Percentiles rank a stretch among this genome's conserved stretches.
Evolutionary conservation across 306 rosid species (phyloP).

Genomic region (Acacia confusa): DNA sequence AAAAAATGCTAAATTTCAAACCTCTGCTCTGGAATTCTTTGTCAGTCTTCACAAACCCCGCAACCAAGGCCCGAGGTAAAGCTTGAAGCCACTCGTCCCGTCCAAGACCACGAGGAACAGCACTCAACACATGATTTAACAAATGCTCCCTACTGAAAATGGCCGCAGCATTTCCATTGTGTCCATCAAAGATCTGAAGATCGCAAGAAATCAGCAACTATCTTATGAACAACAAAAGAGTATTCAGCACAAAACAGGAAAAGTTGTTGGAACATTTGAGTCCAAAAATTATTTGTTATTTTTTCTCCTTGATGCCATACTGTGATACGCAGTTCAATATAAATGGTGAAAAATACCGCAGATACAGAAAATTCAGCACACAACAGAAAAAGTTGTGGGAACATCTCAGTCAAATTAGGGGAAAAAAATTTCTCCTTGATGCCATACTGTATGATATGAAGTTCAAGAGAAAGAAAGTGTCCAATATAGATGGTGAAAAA

Average conservation of each 20-base stretch:
- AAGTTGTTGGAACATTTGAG: constrained; percentile 13
- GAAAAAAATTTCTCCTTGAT: not conserved
- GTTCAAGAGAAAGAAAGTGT: constrained; percentile 13
- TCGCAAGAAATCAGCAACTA: constrained; percentile 29
- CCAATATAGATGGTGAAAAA: constrained; percentile 12
- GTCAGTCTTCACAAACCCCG: constrained; percentile 97
- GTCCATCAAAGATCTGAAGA: constrained; percentile 93
- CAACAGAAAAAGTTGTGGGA: not conserved
- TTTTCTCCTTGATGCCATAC: not conserved
- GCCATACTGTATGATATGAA: not conserved
- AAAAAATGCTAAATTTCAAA: constrained; percentile 33
- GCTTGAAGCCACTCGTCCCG: constrained; percentile 98
- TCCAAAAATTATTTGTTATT: not conserved
- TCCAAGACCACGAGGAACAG: constrained; percentile 79
- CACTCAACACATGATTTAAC: constrained; percentile 87
- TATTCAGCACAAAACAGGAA: constrained; percentile 22
- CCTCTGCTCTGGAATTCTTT: constrained; percentile 93
- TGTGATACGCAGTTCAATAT: constrained; percentile 3
- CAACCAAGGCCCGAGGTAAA: constrained; percentile 91
- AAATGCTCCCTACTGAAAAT: constrained; percentile 74
- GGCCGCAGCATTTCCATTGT: constrained; percentile 98
- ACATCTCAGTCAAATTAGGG: too few relatives aligned
- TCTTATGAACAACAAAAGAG: constrained; percentile 26
- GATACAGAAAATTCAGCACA: constrained; percentile 61
- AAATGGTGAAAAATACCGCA: constrained; percentile 58